A percentile compares a stretch with the other conserved stretches of the same genome.
Evolutionary conservation across 352 stramenopile species (phyloP).

Genomic region (Globisporangium spinosum): DNA sequence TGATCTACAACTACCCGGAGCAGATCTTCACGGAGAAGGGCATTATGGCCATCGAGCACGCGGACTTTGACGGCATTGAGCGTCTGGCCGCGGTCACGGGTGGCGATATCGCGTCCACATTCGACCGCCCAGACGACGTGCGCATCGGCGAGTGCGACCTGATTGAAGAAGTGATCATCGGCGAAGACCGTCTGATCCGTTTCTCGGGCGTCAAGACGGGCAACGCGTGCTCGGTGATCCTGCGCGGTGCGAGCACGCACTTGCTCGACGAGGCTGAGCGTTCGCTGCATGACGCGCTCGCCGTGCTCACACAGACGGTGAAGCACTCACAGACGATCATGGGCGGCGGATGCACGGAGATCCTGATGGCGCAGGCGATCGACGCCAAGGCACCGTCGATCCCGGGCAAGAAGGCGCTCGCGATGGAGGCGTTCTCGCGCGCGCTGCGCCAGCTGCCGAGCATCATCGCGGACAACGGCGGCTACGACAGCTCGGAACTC

Average conservation of each 20-base stretch:
- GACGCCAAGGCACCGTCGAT: constrained; percentile 90
- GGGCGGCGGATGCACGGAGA: constrained; percentile 96
- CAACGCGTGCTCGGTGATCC: constrained; percentile 93
- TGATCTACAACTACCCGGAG: constrained; percentile 99
- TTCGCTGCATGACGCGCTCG: constrained; percentile 98
- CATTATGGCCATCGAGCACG: constrained; percentile 99
- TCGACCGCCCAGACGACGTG: constrained; percentile 97
- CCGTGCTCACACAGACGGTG: constrained; percentile 96
- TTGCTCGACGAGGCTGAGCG: constrained; percentile 98
- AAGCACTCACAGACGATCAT: constrained; percentile 96
- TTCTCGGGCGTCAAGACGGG: constrained; percentile 97
- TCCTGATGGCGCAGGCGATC: constrained; percentile 94
- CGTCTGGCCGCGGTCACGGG: constrained; percentile 95
- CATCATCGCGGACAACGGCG: constrained; percentile 99
- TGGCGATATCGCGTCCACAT: constrained; percentile 95
- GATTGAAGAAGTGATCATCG: constrained; percentile 99
- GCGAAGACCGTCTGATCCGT: constrained; percentile 95
- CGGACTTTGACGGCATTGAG: constrained; percentile 99
- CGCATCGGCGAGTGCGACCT: constrained; percentile 95
- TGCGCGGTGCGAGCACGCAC: constrained; percentile 93
- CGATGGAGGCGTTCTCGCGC: constrained; percentile 96
- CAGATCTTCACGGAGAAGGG: constrained; percentile 97
- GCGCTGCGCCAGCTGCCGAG: constrained; percentile 96
- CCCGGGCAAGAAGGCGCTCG: constrained; percentile 96
- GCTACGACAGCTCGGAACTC: constrained; percentile 97